Percentiles rank a stretch among this genome's conserved stretches.
These are phyloP conservation scores for Suhomyces emberorum DNA, from an alignment of 805 yeast species.

Conservation along the genomic window DNA sequence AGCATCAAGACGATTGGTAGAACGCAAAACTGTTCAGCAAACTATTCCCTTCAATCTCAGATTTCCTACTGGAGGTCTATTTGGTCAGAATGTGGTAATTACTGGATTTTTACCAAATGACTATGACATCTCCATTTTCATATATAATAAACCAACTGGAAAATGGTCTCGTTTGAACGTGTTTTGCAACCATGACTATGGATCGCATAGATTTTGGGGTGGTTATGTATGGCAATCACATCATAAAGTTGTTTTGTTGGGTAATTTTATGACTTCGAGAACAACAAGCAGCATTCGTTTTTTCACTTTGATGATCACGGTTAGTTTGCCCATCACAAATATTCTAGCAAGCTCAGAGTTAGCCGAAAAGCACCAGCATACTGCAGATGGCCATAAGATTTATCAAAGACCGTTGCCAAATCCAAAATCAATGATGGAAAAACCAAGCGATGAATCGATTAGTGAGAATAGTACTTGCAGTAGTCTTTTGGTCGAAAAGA, in stretches of 20 bases:
- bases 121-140: constrained; percentile 45
- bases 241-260: constrained; percentile 64
- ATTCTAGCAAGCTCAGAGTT: constrained; percentile 42
- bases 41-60: constrained; percentile 47
- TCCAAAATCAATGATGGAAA: constrained; percentile 4
- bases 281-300: constrained; percentile 47
- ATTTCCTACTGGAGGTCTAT: constrained; percentile 59
- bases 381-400: constrained; percentile 16
- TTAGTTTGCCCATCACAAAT: constrained; percentile 55
- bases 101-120: constrained; percentile 55
- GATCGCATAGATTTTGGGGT: constrained; percentile 61
- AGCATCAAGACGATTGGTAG: background rate
- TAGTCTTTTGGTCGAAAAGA: constrained; percentile 7
- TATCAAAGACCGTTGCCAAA: constrained; percentile 2
- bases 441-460: constrained; percentile 6
- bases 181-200: constrained; percentile 48
- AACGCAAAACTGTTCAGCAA: constrained; percentile 7
- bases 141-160: constrained; percentile 51
- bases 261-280: constrained; percentile 44
- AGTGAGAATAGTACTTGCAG: constrained; percentile 12
- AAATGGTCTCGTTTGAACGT: constrained; percentile 65
- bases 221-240: constrained; percentile 76
- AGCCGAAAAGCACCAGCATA: constrained; percentile 27
- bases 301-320: constrained; percentile 47
- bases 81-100: constrained; percentile 63